Conservation (phyloP, 805 yeast species). For the Kuraishia floccosa region DNA sequence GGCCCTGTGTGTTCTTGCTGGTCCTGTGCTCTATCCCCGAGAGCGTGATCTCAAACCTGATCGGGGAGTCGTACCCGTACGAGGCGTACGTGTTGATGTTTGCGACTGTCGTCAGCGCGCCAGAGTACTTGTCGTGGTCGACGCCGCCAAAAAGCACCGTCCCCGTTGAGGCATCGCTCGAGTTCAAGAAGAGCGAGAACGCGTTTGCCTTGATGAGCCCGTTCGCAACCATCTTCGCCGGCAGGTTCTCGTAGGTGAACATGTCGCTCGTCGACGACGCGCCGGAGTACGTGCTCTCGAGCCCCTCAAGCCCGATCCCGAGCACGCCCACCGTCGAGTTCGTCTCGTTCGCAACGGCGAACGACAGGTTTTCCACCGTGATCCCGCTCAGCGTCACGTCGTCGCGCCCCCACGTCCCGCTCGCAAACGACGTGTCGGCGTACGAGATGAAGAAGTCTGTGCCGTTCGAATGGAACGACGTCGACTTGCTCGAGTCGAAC, state of each 20-base stretch:
- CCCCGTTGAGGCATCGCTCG: conserved; percentile 29
- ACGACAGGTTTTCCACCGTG: conserved; percentile 37
- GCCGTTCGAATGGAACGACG: conserved; percentile 24
- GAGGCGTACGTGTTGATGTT: conserved; percentile 28
- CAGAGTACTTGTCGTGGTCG: conserved; percentile 51
- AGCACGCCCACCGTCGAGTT: conserved; percentile 61
- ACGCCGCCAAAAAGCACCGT: conserved; percentile 64
- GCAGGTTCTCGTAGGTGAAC: conserved; percentile 54
- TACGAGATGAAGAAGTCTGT: conserved; percentile 31
- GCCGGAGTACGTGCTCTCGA: conserved; percentile 49
- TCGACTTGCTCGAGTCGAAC: conserved; percentile 28
- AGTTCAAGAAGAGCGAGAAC: conserved; percentile 54
- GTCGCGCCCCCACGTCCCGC: conserved; percentile 55
- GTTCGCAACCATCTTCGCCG: conserved; percentile 41
- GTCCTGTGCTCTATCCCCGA: conserved; percentile 21
- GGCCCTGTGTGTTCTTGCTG: conserved; percentile 7
- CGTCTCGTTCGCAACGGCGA: conserved; percentile 65
- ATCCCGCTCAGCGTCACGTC: conserved; percentile 38
- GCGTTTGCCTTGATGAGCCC: conserved; percentile 45
- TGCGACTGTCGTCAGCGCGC: conserved; percentile 37
- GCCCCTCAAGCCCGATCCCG: conserved; percentile 60
- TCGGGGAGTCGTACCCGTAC: conserved; percentile 23
- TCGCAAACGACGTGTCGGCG: conserved; percentile 36
- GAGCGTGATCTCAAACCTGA: conserved; percentile 38
- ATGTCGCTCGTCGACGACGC: conserved; percentile 3